These are phyloP conservation scores for Penicillium sp. DNA, from an alignment of 2,329 filamentous ascomycete species.

Conservation along the genomic window DNA sequence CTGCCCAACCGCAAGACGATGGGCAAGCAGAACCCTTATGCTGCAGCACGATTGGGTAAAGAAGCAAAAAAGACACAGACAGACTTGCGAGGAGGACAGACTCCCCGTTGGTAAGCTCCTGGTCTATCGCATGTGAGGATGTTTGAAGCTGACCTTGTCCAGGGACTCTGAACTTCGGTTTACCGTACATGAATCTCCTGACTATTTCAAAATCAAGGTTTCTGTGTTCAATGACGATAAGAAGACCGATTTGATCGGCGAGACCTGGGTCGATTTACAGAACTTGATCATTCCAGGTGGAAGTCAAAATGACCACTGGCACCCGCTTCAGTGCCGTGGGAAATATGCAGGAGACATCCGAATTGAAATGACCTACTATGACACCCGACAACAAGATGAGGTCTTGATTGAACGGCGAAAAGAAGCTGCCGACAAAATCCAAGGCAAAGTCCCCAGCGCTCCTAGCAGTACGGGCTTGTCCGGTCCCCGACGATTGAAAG, in stretches of 20 bases:
- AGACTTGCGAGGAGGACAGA: constrained; percentile 91
- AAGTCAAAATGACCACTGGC: constrained; percentile 93
- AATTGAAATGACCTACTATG: constrained; percentile 95
- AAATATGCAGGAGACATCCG: constrained; percentile 96
- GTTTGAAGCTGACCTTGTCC: neutral
- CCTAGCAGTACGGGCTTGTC: constrained; percentile 33
- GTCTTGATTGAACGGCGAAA: constrained; percentile 56
- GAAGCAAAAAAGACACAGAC: constrained; percentile 97
- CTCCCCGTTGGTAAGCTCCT: constrained; percentile 75
- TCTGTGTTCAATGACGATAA: constrained; percentile 99
- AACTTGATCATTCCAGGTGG: constrained; percentile 80
- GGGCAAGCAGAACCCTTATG: constrained; percentile 98
- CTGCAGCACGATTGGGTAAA: constrained; percentile 87
- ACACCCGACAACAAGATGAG: constrained; percentile 81
- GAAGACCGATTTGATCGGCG: constrained; percentile 93
- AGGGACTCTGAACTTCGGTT: constrained; percentile 99
- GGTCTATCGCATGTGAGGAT: neutral
- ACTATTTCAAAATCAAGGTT: constrained; percentile 93
- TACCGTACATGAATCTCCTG: constrained; percentile 89
- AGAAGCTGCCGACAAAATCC: constrained; percentile 38
- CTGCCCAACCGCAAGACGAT: constrained; percentile 95
- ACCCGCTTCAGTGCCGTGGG: constrained; percentile 78
- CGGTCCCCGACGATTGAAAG: constrained; percentile 55
- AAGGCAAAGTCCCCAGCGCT: constrained; percentile 27
- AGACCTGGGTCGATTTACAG: constrained; percentile 83